Evolutionary conservation across 305 asterid species (phyloP).

Genomic region (Fraxinus angustifolia): DNA sequence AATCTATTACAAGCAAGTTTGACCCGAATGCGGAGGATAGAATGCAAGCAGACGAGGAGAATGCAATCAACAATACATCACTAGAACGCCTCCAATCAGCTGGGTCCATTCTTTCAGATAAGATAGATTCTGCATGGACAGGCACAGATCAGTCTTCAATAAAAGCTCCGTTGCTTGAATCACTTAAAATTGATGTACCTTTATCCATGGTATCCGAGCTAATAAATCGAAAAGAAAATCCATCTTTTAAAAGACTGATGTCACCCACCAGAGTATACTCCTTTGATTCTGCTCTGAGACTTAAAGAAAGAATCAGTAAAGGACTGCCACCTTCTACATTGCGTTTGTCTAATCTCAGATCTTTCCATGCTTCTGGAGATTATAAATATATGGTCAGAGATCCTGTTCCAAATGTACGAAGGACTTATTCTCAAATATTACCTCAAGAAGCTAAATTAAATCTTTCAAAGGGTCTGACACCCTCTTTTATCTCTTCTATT

Average conservation of each 20-base stretch:
- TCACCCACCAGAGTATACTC: conserved; percentile 69
- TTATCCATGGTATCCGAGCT: conserved; percentile 30
- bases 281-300: conserved; percentile 82
- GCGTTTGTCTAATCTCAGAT: conserved; percentile 49
- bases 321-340: conserved; percentile 63
- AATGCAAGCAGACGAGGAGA: conserved; percentile 24
- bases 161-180: conserved; percentile 27
- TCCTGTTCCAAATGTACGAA: conserved; percentile 51
- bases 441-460: conserved; percentile 48
- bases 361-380: conserved; percentile 90
- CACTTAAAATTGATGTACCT: conserved; percentile 25
- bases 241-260: conserved; percentile 37
- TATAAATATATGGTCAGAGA: conserved; percentile 76
- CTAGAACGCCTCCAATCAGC: conserved; percentile 62
- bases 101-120: conserved; percentile 73
- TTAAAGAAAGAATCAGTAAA: conserved; percentile 59
- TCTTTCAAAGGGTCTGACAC: conserved; percentile 32
- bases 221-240: conserved; percentile 31
- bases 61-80: conserved; percentile 22
- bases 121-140: conserved; percentile 89
- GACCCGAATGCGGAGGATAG: conserved; percentile 22
- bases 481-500: conserved; percentile 47
- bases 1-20: conserved; percentile 21
- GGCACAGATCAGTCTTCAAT: conserved; percentile 53
- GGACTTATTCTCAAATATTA: conserved; percentile 52